Conservation (phyloP, 306 rosid species). For the Crataegus laevigata region DNA sequence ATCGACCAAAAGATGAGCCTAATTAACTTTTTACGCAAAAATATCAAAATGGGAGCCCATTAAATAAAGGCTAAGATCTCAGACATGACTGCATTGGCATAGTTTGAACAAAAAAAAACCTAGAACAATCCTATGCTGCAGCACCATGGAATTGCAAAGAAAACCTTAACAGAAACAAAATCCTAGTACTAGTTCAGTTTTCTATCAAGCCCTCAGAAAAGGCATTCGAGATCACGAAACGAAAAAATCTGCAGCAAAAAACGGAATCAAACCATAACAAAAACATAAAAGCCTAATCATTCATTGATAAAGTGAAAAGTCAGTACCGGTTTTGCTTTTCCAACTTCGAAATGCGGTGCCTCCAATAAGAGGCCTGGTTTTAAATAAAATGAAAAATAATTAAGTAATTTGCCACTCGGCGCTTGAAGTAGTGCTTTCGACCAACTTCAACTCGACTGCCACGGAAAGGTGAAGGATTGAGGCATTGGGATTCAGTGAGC, state of each 20-base stretch:
- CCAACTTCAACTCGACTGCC: conserved; percentile 6
- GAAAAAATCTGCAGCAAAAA: background rate
- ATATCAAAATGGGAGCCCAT: background rate
- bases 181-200: background rate
- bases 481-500: background rate
- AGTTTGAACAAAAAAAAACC: background rate
- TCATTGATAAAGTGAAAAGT: conserved; percentile 33
- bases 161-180: background rate
- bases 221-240: background rate
- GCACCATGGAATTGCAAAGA: background rate
- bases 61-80: background rate
- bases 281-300: conserved; percentile 28
- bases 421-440: conserved; percentile 11
- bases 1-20: background rate
- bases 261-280: conserved; percentile 1
- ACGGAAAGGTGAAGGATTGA: conserved; percentile 6
- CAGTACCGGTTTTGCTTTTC: conserved; percentile 26
- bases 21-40: background rate
- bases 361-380: conserved; percentile 35
- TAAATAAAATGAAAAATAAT: conserved; percentile 25
- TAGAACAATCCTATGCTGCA: background rate
- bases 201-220: background rate
- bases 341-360: conserved; percentile 33
- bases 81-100: background rate
- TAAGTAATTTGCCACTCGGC: conserved; percentile 5